phyloP scores from a whole-genome alignment of 345 rosid genomes.

The Tarenaya hassleriana region DNA sequence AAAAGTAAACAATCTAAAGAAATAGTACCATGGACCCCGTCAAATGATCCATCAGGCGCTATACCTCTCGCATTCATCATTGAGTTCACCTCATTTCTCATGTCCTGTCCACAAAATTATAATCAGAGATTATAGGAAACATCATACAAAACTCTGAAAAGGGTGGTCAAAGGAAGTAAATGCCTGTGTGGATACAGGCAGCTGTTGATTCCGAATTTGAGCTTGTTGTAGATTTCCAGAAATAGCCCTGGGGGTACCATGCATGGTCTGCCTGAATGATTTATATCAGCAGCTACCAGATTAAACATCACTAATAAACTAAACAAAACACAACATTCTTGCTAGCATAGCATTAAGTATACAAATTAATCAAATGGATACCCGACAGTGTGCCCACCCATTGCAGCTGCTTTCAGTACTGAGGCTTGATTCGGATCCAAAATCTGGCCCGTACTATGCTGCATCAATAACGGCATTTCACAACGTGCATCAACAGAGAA shows the following conservation, averaged over 20 bases:
- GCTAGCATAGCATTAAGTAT: not conserved
- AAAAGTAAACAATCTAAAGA: too few species aligned
- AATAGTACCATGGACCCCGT: slow-evolving; percentile 42
- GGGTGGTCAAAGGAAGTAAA: not conserved
- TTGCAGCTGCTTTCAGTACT: slow-evolving; percentile 38
- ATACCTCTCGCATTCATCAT: slow-evolving; percentile 35
- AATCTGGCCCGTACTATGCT: slow-evolving; percentile 47
- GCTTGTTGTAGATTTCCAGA: slow-evolving; percentile 34
- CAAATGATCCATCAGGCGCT: slow-evolving; percentile 35
- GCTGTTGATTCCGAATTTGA: slow-evolving; percentile 43
- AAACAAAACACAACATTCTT: too few species aligned
- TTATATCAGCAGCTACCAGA: slow-evolving; percentile 5
- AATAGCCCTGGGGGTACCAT: slow-evolving; percentile 33
- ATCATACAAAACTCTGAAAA: too few species aligned
- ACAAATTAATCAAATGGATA: slow-evolving; percentile 9
- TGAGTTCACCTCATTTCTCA: slow-evolving; percentile 25
- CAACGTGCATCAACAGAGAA: not conserved
- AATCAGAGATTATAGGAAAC: too few species aligned
- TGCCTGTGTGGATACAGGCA: slow-evolving; percentile 36
- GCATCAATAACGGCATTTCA: slow-evolving; percentile 9
- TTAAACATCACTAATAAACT: not conserved
- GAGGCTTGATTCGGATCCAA: slow-evolving; percentile 41
- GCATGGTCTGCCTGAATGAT: slow-evolving; percentile 35
- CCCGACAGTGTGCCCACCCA: slow-evolving; percentile 45
- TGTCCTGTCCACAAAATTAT: too few species aligned